Conservation (phyloP, 2,329 filamentous ascomycete genomes). For the Aureobasidium melanogenum region DNA sequence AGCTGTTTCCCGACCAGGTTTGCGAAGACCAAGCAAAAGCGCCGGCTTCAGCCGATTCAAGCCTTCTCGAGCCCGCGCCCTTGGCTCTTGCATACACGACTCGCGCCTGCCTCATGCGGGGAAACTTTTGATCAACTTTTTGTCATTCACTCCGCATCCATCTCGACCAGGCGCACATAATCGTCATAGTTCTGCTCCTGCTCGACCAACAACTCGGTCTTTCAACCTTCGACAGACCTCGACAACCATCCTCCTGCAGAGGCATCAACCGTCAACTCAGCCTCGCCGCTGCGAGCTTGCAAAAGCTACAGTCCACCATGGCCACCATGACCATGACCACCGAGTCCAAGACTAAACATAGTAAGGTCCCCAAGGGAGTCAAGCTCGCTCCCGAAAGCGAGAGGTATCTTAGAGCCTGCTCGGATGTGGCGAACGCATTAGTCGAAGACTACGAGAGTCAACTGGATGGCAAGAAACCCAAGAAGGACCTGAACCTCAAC, state of each 20-base stretch:
- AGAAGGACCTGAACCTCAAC: constrained; percentile 90
- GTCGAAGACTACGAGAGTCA: constrained; percentile 89
- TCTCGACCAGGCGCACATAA: neutral
- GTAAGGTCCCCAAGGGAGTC: constrained; percentile 55
- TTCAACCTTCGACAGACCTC: neutral
- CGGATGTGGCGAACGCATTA: constrained; percentile 85
- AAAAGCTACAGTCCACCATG: constrained; percentile 31
- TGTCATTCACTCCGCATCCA: neutral
- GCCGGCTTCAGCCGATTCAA: neutral
- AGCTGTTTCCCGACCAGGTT: constrained; percentile 6
- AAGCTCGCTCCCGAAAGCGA: constrained; percentile 89
- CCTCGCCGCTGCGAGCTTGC: neutral
- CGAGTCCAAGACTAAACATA: constrained; percentile 37
- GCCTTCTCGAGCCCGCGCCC: neutral
- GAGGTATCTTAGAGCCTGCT: constrained; percentile 85
- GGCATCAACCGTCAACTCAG: too few relatives aligned
- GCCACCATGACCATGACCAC: constrained; percentile 58
- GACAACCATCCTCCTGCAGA: neutral
- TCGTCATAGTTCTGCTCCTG: neutral
- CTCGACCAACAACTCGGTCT: neutral
- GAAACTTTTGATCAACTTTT: constrained; percentile 6
- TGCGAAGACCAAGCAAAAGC: neutral
- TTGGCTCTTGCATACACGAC: neutral
- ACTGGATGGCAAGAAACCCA: constrained; percentile 61
- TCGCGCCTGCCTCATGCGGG: neutral